phyloP scores from a whole-genome alignment of 257 asterid genomes.

The Penstemon newberryi region DNA sequence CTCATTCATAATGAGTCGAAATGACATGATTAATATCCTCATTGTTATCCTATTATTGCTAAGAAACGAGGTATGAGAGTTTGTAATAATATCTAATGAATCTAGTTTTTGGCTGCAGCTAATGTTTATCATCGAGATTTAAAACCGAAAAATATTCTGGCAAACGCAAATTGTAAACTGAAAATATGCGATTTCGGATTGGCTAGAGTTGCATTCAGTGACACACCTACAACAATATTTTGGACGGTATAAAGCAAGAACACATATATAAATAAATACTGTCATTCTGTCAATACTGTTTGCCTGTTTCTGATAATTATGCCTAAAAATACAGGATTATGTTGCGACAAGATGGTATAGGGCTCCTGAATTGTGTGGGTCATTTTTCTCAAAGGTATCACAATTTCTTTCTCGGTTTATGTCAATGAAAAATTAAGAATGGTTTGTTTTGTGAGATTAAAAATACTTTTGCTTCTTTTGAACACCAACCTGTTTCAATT shows the following conservation, averaged over 20 bases:
- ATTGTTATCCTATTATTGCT: no score
- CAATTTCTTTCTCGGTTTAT: not conserved
- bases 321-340: slow-evolving; percentile 56
- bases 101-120: slow-evolving; percentile 55
- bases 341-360: slow-evolving; percentile 98
- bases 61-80: not conserved
- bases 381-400: slow-evolving; percentile 85
- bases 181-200: slow-evolving; percentile 94
- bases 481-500: no score
- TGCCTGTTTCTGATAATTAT: slow-evolving; percentile 3
- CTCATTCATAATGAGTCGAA: no score
- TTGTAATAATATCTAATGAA: slow-evolving; percentile 26
- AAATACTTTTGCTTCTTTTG: no score
- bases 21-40: no score
- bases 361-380: slow-evolving; percentile 94
- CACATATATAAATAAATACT: not conserved
- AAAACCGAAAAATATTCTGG: slow-evolving; percentile 86
- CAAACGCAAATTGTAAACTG: slow-evolving; percentile 94
- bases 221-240: slow-evolving; percentile 85
- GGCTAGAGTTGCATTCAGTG: slow-evolving; percentile 94
- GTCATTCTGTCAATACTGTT: not conserved
- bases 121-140: slow-evolving; percentile 92
- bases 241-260: slow-evolving; percentile 75
- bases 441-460: no score
- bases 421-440: not conserved